Percentiles rank a stretch among this genome's conserved stretches.
These are phyloP conservation scores for Pleurozium schreberi DNA, from an alignment of 225 moss, liverwort and hornwort genomes.

Conservation along the genomic window DNA sequence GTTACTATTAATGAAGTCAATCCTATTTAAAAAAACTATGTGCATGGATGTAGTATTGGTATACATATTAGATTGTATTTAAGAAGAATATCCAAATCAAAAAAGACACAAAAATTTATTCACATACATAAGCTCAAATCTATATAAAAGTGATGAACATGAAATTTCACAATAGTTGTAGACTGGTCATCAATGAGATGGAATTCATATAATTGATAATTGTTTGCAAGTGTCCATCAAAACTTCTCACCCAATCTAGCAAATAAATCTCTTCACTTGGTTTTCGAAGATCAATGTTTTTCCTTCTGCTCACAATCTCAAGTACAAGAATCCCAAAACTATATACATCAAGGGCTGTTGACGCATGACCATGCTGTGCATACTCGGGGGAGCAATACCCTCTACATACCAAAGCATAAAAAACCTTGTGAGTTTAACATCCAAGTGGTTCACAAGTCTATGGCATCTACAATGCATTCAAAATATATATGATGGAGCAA, in stretches of 20 bases:
- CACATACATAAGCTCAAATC: background rate
- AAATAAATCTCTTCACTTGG: background rate
- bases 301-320: background rate
- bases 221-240: background rate
- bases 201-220: background rate
- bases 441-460: background rate
- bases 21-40: accelerated
- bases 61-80: accelerated
- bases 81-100: background rate
- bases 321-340: background rate
- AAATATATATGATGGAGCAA: accelerated
- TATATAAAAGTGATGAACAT: background rate
- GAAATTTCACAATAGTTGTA: background rate
- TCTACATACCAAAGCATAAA: background rate
- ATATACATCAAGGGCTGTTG: background rate
- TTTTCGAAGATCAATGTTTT: background rate
- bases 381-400: background rate
- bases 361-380: background rate
- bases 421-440: background rate
- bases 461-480: background rate
- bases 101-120: background rate
- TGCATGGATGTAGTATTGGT: background rate
- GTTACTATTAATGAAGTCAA: background rate
- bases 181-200: background rate
- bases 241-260: background rate